These are phyloP conservation scores for Plasmodium gonderi DNA, from an alignment of 169 alveolate genomes.

Conservation along the genomic window DNA sequence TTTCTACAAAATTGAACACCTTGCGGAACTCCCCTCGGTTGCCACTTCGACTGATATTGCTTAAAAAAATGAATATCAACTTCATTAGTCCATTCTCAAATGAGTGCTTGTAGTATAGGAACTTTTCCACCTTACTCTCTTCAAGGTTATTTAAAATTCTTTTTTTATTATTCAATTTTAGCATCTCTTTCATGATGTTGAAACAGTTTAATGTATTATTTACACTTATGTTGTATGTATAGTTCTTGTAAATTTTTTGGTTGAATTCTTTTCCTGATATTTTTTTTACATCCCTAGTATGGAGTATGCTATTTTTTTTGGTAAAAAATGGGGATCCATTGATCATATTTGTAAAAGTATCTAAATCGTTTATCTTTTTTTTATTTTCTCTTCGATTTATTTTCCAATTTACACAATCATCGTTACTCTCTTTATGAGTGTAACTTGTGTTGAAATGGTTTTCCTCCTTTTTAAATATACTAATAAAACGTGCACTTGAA, in stretches of 20 bases:
- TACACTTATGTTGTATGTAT: conserved; percentile 58
- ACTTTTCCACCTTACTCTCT: conserved; percentile 29
- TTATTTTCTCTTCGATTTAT: background rate
- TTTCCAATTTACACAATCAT: background rate
- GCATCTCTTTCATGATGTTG: conserved; percentile 43
- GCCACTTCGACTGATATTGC: background rate
- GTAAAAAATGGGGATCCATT: conserved; percentile 20
- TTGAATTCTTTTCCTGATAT: conserved; percentile 24
- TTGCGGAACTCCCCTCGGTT: conserved; percentile 11
- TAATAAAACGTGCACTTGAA: background rate
- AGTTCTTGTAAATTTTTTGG: conserved; percentile 57
- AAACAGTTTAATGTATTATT: conserved; percentile 64
- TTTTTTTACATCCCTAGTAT: conserved; percentile 9
- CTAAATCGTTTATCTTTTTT: background rate
- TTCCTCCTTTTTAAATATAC: background rate
- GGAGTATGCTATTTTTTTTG: conserved; percentile 12
- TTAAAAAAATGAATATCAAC: conserved; percentile 43
- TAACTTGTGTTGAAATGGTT: background rate
- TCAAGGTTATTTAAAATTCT: conserved; percentile 20
- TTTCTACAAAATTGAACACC: conserved; percentile 17
- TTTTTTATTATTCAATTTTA: conserved; percentile 39
- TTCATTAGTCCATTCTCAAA: conserved; percentile 67
- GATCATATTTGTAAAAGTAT: background rate
- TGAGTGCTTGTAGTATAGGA: conserved; percentile 55
- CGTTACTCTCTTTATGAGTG: background rate